A percentile compares a stretch with the other conserved stretches of the same genome.
These are phyloP conservation scores for Kodamaea sp. DNA, from an alignment of 1,139 yeast genomes.

Conservation along the genomic window DNA sequence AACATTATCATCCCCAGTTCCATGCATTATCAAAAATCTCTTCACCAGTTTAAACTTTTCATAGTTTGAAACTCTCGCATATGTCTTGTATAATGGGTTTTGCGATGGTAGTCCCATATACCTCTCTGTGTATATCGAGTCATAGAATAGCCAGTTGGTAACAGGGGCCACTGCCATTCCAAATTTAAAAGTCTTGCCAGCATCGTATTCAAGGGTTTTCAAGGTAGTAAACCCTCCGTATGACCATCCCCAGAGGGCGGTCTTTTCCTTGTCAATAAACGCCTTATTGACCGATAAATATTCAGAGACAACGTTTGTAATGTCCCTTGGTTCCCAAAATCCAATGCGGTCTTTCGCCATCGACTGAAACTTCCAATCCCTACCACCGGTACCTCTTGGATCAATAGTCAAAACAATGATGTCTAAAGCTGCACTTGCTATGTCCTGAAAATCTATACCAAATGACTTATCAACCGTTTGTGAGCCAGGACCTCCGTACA, in stretches of 20 bases:
- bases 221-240: slow-evolving; percentile 83
- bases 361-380: slow-evolving; percentile 75
- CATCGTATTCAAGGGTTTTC: slow-evolving; percentile 72
- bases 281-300: slow-evolving; percentile 54
- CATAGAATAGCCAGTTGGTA: slow-evolving; percentile 78
- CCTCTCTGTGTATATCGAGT: slow-evolving; percentile 86
- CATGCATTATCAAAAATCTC: slow-evolving; percentile 85
- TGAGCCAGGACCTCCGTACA: slow-evolving; percentile 96
- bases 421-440: slow-evolving; percentile 66
- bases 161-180: slow-evolving; percentile 93
- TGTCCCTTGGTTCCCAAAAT: slow-evolving; percentile 83
- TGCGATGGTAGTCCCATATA: slow-evolving; percentile 72
- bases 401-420: slow-evolving; percentile 82
- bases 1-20: slow-evolving; percentile 96
- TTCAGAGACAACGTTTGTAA: slow-evolving; percentile 62
- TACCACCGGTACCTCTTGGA: slow-evolving; percentile 93
- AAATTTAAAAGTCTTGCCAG: slow-evolving; percentile 65
- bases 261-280: slow-evolving; percentile 58
- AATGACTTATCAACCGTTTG: slow-evolving; percentile 63
- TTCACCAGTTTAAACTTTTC: slow-evolving; percentile 47
- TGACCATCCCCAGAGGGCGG: slow-evolving; percentile 98
- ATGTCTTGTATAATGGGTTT: slow-evolving; percentile 49
- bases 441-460: slow-evolving; percentile 64
- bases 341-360: slow-evolving; percentile 76
- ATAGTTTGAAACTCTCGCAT: slow-evolving; percentile 49